Conservation (phyloP, 2,329 filamentous ascomycete species). For the Epichloe bromicola region DNA sequence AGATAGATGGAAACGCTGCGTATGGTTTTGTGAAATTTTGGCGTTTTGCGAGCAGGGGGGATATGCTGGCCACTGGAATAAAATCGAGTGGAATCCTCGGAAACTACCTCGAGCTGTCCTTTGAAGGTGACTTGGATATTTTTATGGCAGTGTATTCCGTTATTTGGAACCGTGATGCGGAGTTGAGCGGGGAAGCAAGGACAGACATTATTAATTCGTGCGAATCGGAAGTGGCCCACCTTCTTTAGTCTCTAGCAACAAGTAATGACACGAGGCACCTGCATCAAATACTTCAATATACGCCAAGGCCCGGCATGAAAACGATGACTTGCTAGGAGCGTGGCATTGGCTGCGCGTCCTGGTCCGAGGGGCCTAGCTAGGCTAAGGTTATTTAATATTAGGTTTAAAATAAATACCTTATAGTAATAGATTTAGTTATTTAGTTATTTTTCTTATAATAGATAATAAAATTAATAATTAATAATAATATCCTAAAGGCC, state of each 20-base stretch:
- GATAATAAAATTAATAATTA: too few relatives aligned
- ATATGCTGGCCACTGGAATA: neutral
- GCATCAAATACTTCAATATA: constrained; percentile 2
- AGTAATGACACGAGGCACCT: constrained; percentile 1
- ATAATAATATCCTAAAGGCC: too few relatives aligned
- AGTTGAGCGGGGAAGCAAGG: neutral
- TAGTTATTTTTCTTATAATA: too few relatives aligned
- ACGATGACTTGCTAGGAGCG: too few relatives aligned
- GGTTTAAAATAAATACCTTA: too few relatives aligned
- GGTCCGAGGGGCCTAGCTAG: too few relatives aligned
- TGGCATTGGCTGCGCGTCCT: too few relatives aligned
- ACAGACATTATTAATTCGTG: neutral
- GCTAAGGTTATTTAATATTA: too few relatives aligned
- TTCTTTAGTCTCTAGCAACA: neutral
- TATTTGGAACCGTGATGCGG: neutral
- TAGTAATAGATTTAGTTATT: too few relatives aligned
- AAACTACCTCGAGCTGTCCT: neutral
- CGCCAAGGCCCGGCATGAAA: too few relatives aligned
- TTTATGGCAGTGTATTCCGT: neutral
- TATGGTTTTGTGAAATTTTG: neutral
- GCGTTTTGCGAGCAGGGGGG: neutral
- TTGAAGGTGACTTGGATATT: neutral
- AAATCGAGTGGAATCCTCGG: neutral
- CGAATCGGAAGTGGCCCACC: neutral
- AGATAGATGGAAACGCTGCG: neutral